Evolutionary conservation across 2,329 filamentous ascomycete genomes (phyloP).

Genomic region (Alternaria ethzedia): DNA sequence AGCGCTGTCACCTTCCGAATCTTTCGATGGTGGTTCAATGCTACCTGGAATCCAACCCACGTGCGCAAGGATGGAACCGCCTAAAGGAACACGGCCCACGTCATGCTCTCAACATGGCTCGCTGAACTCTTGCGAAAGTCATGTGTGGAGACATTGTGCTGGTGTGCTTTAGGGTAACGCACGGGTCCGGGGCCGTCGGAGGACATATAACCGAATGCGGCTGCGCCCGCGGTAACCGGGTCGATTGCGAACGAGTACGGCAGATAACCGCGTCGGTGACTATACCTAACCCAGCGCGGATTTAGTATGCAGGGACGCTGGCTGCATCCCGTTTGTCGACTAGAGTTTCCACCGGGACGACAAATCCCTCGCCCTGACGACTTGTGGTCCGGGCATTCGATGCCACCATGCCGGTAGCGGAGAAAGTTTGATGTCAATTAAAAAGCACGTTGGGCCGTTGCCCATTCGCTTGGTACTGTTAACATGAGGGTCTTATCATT

Average conservation of each 20-base stretch:
- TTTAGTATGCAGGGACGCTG: background rate
- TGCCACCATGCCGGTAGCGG: background rate
- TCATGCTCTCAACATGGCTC: background rate
- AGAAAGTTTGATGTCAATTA: constrained; percentile 1
- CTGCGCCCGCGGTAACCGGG: background rate
- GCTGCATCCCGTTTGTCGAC: background rate
- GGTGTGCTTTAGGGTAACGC: background rate
- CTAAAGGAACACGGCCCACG: background rate
- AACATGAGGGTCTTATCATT: constrained; percentile 21
- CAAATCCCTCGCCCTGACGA: background rate
- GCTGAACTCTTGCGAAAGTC: background rate
- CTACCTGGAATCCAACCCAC: background rate
- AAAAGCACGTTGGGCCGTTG: constrained; percentile 3
- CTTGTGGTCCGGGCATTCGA: background rate
- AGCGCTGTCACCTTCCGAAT: constrained; percentile 4
- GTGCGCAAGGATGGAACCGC: background rate
- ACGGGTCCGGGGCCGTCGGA: background rate
- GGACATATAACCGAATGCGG: constrained; percentile 1
- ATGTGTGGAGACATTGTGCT: background rate
- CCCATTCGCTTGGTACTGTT: constrained; percentile 4
- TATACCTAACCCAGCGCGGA: background rate
- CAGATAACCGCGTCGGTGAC: background rate
- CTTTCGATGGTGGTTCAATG: background rate
- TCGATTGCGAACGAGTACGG: background rate
- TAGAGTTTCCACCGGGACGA: background rate